A percentile compares a stretch with the other conserved stretches of the same genome.
These are phyloP conservation scores for Pichia sp. DNA, from an alignment of 1,139 yeast genomes.

Conservation along the genomic window DNA sequence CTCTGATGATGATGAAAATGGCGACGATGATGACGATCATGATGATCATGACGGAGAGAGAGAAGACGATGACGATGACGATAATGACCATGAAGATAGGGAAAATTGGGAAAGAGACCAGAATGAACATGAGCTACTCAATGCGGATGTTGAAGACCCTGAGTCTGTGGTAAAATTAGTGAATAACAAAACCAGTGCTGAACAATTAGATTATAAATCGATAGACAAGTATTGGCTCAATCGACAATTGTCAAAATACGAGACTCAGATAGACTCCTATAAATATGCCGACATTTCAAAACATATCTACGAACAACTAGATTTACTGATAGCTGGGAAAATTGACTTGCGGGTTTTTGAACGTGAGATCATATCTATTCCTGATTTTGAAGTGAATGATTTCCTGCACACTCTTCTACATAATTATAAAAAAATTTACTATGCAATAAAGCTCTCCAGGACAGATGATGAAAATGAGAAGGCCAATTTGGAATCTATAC, in stretches of 20 bases:
- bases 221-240: conserved; percentile 53
- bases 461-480: conserved; percentile 5
- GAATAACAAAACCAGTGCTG: conserved; percentile 6
- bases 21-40: conserved; percentile 27
- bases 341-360: conserved; percentile 45
- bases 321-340: conserved; percentile 30
- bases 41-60: conserved; percentile 30
- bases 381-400: conserved; percentile 49
- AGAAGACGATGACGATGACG: conserved; percentile 13
- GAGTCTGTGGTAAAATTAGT: conserved; percentile 22
- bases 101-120: neutral
- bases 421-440: conserved; percentile 36
- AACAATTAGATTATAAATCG: conserved; percentile 18
- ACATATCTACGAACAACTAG: conserved; percentile 33
- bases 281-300: conserved; percentile 27
- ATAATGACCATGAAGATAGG: neutral
- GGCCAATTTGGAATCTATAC: neutral
- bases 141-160: conserved; percentile 15
- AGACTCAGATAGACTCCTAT: conserved; percentile 36
- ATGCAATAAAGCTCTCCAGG: conserved; percentile 27
- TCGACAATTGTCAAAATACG: conserved; percentile 36
- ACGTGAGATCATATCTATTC: conserved; percentile 45
- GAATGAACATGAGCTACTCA: conserved; percentile 12
- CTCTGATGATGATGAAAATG: conserved; percentile 37
- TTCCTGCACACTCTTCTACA: conserved; percentile 46